phyloP scores from a whole-genome alignment of 2,329 filamentous ascomycete genomes.

The Thelonectria discophora region DNA sequence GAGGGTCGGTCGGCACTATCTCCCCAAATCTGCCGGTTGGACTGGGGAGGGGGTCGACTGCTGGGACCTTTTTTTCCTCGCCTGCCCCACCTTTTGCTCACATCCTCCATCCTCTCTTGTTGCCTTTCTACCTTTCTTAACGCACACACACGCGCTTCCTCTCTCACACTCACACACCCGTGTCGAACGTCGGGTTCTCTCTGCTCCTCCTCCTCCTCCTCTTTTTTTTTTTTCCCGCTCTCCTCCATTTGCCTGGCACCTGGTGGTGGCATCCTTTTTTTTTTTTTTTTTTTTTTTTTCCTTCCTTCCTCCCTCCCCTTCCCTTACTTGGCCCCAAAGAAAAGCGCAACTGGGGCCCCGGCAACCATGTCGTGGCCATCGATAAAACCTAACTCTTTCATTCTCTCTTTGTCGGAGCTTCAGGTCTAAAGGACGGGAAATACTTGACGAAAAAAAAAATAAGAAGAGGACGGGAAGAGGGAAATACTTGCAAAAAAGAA shows the following conservation, averaged over 20 bases:
- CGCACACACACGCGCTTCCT: conserved; percentile 32
- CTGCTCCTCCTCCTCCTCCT: not conserved
- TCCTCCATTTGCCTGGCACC: too few species aligned
- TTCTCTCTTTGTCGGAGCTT: conserved; percentile 41
- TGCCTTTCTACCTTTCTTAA: conserved; percentile 1
- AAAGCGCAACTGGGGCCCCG: conserved; percentile 39
- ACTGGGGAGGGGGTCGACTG: not conserved
- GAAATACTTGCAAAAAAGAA: not conserved
- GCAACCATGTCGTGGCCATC: conserved; percentile 44
- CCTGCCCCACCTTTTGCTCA: conserved; percentile 6
- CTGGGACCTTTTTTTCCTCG: not conserved
- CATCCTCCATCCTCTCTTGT: not conserved
- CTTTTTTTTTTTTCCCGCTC: not conserved
- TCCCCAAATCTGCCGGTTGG: conserved; percentile 4
- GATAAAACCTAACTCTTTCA: conserved; percentile 45
- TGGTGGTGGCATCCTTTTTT: too few species aligned
- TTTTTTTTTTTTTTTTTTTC: too few species aligned
- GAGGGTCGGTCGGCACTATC: conserved; percentile 3
- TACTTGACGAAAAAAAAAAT: too few species aligned
- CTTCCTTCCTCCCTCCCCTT: not conserved
- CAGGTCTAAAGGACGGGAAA: conserved; percentile 23
- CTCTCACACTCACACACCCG: conserved; percentile 39
- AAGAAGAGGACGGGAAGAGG: too few species aligned
- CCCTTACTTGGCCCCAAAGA: conserved; percentile 26
- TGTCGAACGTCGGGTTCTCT: conserved; percentile 7